Evolutionary conservation across 2,329 filamentous ascomycete genomes (phyloP).

Genomic region (Pseudogymnoascus sp.): DNA sequence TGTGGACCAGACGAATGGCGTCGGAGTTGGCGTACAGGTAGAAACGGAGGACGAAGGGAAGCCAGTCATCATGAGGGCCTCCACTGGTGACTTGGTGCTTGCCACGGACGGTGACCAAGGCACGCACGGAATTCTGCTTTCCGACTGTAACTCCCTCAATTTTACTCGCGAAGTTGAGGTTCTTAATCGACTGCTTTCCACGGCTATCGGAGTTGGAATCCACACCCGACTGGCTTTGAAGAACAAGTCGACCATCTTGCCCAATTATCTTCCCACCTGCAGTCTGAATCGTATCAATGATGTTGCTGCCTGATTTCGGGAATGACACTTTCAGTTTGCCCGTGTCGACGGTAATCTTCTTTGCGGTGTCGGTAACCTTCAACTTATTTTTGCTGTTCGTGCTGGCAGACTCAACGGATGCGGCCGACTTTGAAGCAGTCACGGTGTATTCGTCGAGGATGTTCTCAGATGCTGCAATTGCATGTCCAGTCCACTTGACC

Average conservation of each 20-base stretch:
- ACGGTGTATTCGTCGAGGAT: constrained; percentile 41
- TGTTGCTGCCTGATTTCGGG: constrained; percentile 17
- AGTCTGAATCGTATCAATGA: constrained; percentile 20
- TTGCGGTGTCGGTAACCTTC: background rate
- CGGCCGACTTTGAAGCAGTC: constrained; percentile 19
- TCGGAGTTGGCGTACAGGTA: constrained; percentile 54
- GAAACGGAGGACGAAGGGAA: constrained; percentile 51
- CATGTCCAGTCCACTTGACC: constrained; percentile 56
- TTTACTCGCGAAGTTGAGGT: constrained; percentile 43
- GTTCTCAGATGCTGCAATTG: constrained; percentile 36
- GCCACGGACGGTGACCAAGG: constrained; percentile 39
- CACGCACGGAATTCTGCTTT: constrained; percentile 36
- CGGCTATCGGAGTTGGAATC: constrained; percentile 35
- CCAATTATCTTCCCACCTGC: constrained; percentile 18
- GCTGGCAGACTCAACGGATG: background rate
- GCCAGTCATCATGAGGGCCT: constrained; percentile 28
- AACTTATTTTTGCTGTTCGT: background rate
- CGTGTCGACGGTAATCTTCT: constrained; percentile 18
- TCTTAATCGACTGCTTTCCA: constrained; percentile 33
- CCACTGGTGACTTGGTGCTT: constrained; percentile 25
- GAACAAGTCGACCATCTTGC: constrained; percentile 42
- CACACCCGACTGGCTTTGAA: constrained; percentile 46
- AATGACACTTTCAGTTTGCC: constrained; percentile 19
- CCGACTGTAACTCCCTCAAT: constrained; percentile 47
- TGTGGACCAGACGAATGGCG: constrained; percentile 49